Conservation (phyloP, 2,329 filamentous ascomycete species). For the Paecilomyces formosus region DNA sequence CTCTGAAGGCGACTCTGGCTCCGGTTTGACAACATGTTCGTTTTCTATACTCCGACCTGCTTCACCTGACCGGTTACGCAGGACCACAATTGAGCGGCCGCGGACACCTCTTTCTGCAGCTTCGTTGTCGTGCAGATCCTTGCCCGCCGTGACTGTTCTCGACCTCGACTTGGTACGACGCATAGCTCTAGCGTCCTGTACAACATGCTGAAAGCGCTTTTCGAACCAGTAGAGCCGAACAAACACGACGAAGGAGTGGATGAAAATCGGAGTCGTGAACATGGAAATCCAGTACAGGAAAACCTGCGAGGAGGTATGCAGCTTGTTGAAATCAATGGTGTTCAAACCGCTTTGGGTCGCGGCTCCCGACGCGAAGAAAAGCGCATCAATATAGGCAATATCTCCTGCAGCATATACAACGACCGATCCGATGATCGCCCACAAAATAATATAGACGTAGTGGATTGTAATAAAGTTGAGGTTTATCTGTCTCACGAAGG, state of each 20-base stretch:
- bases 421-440: slow-evolving; percentile 67
- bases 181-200: slow-evolving; percentile 60
- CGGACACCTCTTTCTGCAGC: slow-evolving; percentile 31
- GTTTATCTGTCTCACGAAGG: slow-evolving; percentile 27
- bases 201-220: slow-evolving; percentile 83
- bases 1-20: slow-evolving; percentile 16
- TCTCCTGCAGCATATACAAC: slow-evolving; percentile 61
- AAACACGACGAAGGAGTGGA: slow-evolving; percentile 82
- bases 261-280: slow-evolving; percentile 73
- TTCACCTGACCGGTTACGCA: slow-evolving; percentile 25
- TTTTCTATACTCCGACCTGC: slow-evolving; percentile 14
- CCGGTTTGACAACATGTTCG: slow-evolving; percentile 13
- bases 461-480: slow-evolving; percentile 42
- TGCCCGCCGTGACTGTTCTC: slow-evolving; percentile 42
- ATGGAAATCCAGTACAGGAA: slow-evolving; percentile 65
- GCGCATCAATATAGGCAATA: slow-evolving; percentile 73
- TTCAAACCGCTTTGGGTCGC: slow-evolving; percentile 93
- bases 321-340: slow-evolving; percentile 57
- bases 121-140: slow-evolving; percentile 28
- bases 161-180: slow-evolving; percentile 59
- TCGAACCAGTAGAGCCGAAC: slow-evolving; percentile 97
- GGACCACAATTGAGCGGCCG: slow-evolving; percentile 29
- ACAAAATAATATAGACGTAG: slow-evolving; percentile 70
- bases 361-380: slow-evolving; percentile 79
- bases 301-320: slow-evolving; percentile 67